Percentiles rank a stretch among this genome's conserved stretches.
phyloP scores from a whole-genome alignment of 768 basidiomycete genomes.

The Lentinula lateritia region DNA sequence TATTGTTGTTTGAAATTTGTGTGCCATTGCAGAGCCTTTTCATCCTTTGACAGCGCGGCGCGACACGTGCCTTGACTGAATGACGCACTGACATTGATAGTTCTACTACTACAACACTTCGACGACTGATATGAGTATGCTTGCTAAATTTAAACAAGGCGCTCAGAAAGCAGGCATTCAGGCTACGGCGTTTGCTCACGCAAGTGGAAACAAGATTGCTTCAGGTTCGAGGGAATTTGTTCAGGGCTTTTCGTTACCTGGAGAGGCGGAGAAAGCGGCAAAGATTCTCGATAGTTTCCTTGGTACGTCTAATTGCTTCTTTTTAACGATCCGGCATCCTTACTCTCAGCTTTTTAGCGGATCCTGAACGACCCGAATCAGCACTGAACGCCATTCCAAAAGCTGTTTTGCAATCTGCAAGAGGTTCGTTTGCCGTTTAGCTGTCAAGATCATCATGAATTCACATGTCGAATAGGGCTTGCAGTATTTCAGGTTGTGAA shows the following conservation, averaged over 20 bases:
- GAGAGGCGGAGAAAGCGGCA: slow-evolving; percentile 91
- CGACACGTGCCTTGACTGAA: too few species aligned
- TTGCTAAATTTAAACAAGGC: slow-evolving; percentile 76
- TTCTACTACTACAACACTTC: not conserved
- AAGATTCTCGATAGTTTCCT: slow-evolving; percentile 87
- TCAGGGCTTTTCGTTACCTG: slow-evolving; percentile 83
- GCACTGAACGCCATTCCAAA: slow-evolving; percentile 95
- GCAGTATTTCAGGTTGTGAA: slow-evolving; percentile 90
- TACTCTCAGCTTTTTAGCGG: slow-evolving; percentile 45
- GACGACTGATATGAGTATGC: slow-evolving; percentile 24
- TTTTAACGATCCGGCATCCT: not conserved
- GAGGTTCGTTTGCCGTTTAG: slow-evolving; percentile 49
- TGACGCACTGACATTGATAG: too few species aligned
- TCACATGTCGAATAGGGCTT: slow-evolving; percentile 49
- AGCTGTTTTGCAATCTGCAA: slow-evolving; percentile 80
- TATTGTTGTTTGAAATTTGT: not conserved
- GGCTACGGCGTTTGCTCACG: slow-evolving; percentile 69
- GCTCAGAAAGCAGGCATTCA: slow-evolving; percentile 81
- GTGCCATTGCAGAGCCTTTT: too few species aligned
- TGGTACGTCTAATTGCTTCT: slow-evolving; percentile 40
- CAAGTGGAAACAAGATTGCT: slow-evolving; percentile 62
- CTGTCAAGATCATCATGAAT: not conserved
- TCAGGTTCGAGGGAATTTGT: slow-evolving; percentile 74
- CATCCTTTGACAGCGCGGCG: too few species aligned
- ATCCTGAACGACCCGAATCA: slow-evolving; percentile 81